Base-by-base conservation (phyloP, 129 eudicot species). In the Flaveria robusta region DNA sequence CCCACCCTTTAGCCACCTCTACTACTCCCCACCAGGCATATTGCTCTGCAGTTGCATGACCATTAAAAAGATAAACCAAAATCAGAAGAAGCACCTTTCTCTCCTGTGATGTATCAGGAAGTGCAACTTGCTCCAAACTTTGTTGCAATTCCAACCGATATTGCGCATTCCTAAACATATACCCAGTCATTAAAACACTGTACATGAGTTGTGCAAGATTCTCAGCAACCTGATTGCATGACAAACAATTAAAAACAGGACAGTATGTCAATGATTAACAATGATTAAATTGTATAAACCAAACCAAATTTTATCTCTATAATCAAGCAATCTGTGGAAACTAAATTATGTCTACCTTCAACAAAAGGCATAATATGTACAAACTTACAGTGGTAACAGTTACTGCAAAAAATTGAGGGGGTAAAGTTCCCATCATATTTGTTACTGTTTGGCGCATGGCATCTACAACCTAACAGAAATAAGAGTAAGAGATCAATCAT, bases 361-460 rank as follows among this genome's bases (percentile, higher is more conserved):
- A 18, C 7, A 27, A 54, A 13, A 75, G 39, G 51, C 49, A 51
- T 42, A 43, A 7, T 37, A 2, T 55, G 41, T 19, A 70, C 64
- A 68, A 14, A 85, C 97, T 91, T 86, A 94, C 98, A 29, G 98
- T 91, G 11, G 98, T 85, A 68, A 94, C 96, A 23, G 98, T 94
- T 49, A 94, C 93, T 22, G 97, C 86, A 84, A 94, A 94, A 81
- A 94, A 94, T 70, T 94, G 98, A 19, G 97, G 96, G 42, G 98
- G 98, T 37, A 94, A 82, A 16, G 97, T 94, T 47, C 98, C 98
- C 72, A 94, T 94, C 98, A 94, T 94, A 80, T 94, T 94, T 71
- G 98, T 88, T 66, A 94, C 97, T 1, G 98, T 94, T 83, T 91
- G 97, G 58, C 98, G 97, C 98, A 94, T 94, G 18, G 98, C 98